phyloP scores from a whole-genome alignment of 176 grass and related monocot species.

The Melocanna baccifera region DNA sequence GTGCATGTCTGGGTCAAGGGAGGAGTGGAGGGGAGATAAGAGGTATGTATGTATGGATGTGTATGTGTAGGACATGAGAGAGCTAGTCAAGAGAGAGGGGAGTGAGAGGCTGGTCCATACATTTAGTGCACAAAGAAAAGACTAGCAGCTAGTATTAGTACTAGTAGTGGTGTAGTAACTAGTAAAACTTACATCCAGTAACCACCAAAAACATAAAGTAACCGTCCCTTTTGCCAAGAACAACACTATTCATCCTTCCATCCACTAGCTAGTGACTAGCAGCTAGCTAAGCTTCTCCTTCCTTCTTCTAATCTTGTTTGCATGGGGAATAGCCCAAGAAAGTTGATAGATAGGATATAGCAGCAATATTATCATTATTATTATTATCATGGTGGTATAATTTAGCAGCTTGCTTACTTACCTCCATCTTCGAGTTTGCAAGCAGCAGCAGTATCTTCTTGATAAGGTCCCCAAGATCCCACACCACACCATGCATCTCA shows the following conservation, averaged over 20 bases:
- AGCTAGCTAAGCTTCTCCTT: conserved; percentile 10
- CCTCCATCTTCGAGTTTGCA: conserved; percentile 34
- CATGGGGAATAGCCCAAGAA: conserved; percentile 49
- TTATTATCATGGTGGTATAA: conserved; percentile 5
- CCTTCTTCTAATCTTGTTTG: conserved; percentile 29
- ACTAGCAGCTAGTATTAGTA: background rate
- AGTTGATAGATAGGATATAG: conserved; percentile 26
- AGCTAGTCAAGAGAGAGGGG: background rate
- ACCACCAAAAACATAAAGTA: conserved; percentile 3
- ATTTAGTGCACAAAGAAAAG: conserved; percentile 29
- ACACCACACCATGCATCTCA: conserved; percentile 36
- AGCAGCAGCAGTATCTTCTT: conserved; percentile 40
- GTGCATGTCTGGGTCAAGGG: background rate
- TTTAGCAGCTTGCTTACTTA: conserved; percentile 20
- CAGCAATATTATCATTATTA: conserved; percentile 4
- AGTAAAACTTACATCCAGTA: conserved; percentile 12
- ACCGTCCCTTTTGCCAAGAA: conserved; percentile 31
- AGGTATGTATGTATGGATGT: background rate
- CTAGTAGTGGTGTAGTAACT: conserved; percentile 21
- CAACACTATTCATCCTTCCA: conserved; percentile 31
- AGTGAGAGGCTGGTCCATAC: conserved; percentile 34
- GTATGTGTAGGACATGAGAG: background rate
- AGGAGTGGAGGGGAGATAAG: background rate
- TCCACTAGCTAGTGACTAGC: background rate
- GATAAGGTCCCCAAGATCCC: conserved; percentile 62